Percentiles rank a stretch among this genome's conserved stretches.
These are phyloP conservation scores for Dryadomyces quercivorus DNA, from an alignment of 2,329 filamentous ascomycete species.

Conservation along the genomic window DNA sequence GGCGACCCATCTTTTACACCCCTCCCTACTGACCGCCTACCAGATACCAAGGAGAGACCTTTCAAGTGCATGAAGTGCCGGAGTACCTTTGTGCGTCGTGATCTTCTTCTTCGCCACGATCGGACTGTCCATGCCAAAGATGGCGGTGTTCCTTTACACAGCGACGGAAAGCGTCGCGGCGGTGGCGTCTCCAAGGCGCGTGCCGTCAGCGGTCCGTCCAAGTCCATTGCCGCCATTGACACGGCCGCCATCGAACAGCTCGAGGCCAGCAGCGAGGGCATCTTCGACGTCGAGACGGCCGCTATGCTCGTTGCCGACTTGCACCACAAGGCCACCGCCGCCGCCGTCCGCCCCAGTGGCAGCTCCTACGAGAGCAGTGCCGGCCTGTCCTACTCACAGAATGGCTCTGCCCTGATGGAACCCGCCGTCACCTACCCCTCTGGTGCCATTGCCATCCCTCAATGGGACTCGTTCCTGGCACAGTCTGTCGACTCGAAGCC, in stretches of 20 bases:
- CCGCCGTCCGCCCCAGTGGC: conserved; percentile 43
- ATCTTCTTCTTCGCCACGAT: conserved; percentile 91
- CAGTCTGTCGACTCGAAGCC: conserved; percentile 62
- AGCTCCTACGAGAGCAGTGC: conserved; percentile 44
- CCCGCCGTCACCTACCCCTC: conserved; percentile 64
- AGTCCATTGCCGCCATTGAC: conserved; percentile 66
- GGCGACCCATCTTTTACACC: background rate
- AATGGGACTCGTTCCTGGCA: conserved; percentile 83
- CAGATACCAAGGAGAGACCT: conserved; percentile 95
- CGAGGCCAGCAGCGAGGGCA: conserved; percentile 76
- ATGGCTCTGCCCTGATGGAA: conserved; percentile 61
- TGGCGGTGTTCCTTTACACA: conserved; percentile 84
- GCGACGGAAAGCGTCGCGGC: conserved; percentile 80
- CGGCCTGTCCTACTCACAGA: conserved; percentile 59
- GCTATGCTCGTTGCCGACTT: conserved; percentile 98
- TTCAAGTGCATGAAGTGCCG: conserved; percentile 98
- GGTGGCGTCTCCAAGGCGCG: conserved; percentile 50
- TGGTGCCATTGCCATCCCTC: conserved; percentile 68
- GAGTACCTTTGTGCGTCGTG: conserved; percentile 95
- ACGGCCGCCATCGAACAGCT: conserved; percentile 83
- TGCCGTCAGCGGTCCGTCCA: conserved; percentile 52
- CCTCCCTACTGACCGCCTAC: background rate
- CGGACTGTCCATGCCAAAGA: conserved; percentile 98
- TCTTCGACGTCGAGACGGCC: conserved; percentile 92
- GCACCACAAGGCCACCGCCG: conserved; percentile 80